Percentiles rank a stretch among this genome's conserved stretches.
Evolutionary conservation across 768 basidiomycete genomes (phyloP).

Genomic region (Dentipellis sp.): DNA sequence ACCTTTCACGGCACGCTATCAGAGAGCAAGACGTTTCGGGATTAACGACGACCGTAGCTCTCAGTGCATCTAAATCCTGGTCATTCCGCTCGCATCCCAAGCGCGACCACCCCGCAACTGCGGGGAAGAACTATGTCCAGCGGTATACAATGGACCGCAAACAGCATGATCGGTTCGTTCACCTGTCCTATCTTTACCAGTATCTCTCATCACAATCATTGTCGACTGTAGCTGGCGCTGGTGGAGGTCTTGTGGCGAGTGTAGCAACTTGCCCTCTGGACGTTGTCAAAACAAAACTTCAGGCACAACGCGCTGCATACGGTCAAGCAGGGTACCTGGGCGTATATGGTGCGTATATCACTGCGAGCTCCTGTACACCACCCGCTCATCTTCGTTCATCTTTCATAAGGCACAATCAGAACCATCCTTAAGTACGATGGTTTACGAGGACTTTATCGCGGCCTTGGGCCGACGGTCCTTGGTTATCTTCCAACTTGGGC

Average conservation of each 20-base stretch:
- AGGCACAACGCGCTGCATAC: slow-evolving; percentile 75
- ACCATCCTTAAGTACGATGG: slow-evolving; percentile 59
- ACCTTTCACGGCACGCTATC: no score
- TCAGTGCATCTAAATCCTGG: no score
- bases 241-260: slow-evolving; percentile 87
- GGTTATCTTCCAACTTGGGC: slow-evolving; percentile 99
- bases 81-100: background rate
- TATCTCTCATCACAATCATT: slow-evolving; percentile 1
- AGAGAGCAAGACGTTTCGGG: no score
- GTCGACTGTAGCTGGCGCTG: slow-evolving; percentile 68
- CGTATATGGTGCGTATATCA: slow-evolving; percentile 11
- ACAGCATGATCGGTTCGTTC: slow-evolving; percentile 73
- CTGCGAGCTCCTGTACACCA: background rate
- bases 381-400: slow-evolving; percentile 7
- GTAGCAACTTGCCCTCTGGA: slow-evolving; percentile 96
- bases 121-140: slow-evolving; percentile 62
- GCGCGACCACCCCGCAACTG: slow-evolving; percentile 36
- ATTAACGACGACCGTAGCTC: no score
- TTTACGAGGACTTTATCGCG: slow-evolving; percentile 85
- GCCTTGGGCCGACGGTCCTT: slow-evolving; percentile 92
- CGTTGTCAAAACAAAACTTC: slow-evolving; percentile 94
- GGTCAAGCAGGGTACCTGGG: slow-evolving; percentile 58
- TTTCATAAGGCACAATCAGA: slow-evolving; percentile 26
- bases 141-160: slow-evolving; percentile 55
- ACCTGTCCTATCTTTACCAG: slow-evolving; percentile 2